phyloP scores from a whole-genome alignment of 2,329 filamentous ascomycete species.

The Trichoderma koningii region DNA sequence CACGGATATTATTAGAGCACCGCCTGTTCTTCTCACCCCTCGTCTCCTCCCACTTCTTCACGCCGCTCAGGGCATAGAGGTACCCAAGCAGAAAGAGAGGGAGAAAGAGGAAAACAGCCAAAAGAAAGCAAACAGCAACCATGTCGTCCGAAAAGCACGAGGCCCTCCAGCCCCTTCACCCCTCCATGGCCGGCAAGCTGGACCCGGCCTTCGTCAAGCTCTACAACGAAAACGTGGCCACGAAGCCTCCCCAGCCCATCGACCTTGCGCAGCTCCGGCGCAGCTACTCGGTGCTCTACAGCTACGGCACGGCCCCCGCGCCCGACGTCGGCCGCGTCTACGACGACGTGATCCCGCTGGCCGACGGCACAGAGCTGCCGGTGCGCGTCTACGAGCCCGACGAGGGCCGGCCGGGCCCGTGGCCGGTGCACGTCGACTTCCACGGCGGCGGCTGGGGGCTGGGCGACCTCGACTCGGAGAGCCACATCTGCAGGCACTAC shows the following conservation, averaged over 20 bases:
- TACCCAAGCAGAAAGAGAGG: no score
- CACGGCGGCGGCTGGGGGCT: constrained; percentile 55
- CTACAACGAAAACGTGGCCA: constrained; percentile 50
- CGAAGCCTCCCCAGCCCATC: constrained; percentile 44
- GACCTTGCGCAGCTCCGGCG: constrained; percentile 43
- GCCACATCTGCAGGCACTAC: constrained; percentile 52
- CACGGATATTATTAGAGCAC: no score
- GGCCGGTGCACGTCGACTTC: constrained; percentile 52
- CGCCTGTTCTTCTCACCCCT: no score
- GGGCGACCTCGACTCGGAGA: constrained; percentile 53
- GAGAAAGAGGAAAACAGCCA: background rate
- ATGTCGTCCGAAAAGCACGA: constrained; percentile 40
- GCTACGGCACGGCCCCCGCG: constrained; percentile 47
- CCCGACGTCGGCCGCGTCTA: constrained; percentile 46
- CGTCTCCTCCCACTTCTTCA: background rate
- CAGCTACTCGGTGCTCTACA: constrained; percentile 49
- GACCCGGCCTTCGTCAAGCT: constrained; percentile 51
- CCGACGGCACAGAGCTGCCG: constrained; percentile 37
- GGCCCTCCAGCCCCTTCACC: constrained; percentile 52
- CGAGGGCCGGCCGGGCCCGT: constrained; percentile 40
- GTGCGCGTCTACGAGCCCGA: constrained; percentile 51
- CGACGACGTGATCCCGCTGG: constrained; percentile 41
- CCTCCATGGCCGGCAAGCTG: constrained; percentile 48
- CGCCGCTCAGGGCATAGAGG: background rate
- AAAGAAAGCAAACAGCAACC: background rate